phyloP scores from a whole-genome alignment of 2,329 filamentous ascomycete species.

The Cercospora zeina region DNA sequence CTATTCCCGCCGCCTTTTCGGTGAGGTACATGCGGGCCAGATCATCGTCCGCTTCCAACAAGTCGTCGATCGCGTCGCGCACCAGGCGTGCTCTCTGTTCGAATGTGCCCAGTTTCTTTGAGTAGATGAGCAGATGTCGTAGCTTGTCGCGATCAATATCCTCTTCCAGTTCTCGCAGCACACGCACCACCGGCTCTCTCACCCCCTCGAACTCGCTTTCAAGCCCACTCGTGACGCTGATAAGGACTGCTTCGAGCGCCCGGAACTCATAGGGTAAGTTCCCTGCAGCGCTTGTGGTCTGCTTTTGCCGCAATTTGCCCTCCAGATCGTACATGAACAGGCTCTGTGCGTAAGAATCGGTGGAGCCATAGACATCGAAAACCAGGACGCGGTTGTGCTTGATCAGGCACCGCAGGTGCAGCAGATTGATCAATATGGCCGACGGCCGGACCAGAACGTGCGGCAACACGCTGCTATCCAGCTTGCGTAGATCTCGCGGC shows the following conservation, averaged over 20 bases:
- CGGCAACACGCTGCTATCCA: slow-evolving; percentile 91
- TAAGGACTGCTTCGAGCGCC: slow-evolving; percentile 89
- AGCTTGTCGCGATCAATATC: slow-evolving; percentile 96
- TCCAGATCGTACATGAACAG: slow-evolving; percentile 98
- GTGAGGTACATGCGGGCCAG: slow-evolving; percentile 92
- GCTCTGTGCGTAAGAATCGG: slow-evolving; percentile 91
- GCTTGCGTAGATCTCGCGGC: slow-evolving; percentile 93
- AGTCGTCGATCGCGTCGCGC: slow-evolving; percentile 88
- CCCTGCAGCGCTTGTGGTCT: slow-evolving; percentile 51
- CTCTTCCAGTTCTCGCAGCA: slow-evolving; percentile 87
- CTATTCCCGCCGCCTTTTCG: slow-evolving; percentile 74
- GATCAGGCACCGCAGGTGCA: slow-evolving; percentile 94
- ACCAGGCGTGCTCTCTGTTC: slow-evolving; percentile 96
- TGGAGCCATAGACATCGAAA: slow-evolving; percentile 93
- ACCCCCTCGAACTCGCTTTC: slow-evolving; percentile 95
- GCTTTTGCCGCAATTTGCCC: slow-evolving; percentile 83
- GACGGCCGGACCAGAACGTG: slow-evolving; percentile 92
- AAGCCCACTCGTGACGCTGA: slow-evolving; percentile 86
- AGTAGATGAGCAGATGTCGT: slow-evolving; percentile 84
- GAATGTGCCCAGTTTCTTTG: slow-evolving; percentile 93
- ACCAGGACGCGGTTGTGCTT: slow-evolving; percentile 92
- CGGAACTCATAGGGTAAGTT: slow-evolving; percentile 92
- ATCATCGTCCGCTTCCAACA: slow-evolving; percentile 95
- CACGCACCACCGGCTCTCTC: slow-evolving; percentile 83
- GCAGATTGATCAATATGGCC: slow-evolving; percentile 89